Evolutionary conservation across 306 rosid genomes (phyloP), one percentile per base, ranked within the genome.

Genomic region (Sesbania bispinosa): DNA sequence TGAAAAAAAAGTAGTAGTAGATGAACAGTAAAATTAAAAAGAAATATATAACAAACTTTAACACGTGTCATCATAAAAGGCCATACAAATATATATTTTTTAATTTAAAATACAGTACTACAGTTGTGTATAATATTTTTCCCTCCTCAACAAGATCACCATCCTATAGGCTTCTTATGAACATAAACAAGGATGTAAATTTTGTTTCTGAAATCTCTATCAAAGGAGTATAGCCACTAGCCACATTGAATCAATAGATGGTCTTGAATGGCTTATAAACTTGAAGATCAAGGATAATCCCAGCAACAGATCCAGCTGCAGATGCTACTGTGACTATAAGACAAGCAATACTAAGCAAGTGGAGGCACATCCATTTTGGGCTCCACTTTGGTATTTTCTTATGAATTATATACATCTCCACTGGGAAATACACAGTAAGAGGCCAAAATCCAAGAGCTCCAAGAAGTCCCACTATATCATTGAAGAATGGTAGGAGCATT

Each of bases 391-490:
- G 87, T 27, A 88, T 84, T 75, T 35, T 79, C 86, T 79, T 88
- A 29, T 90, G 96, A 33, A 0, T 32, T 29, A 90, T 90, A 54
- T 84, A 90, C 97, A 90, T 88, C 52, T 90, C 90, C 69, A 90
- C 97, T 0, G 97, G 97, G 77, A 88, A 88, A 79, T 81, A 90
- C 26, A 90, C 95, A 0, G 92, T 88, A 0, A 86, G 79, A 1
- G 97, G 97, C 97, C 97, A 90, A 71, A 90, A 90, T 7, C 90
- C 97, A 14, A 90, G 47, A 4, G 97, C 95, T 5, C 97, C 97
- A 26, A 90, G 88, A 53, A 90, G 88, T 16, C 89, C 97, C 2
- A 62, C 92, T 0, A 90, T 66, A 58, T 85, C 92, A 26, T 88
- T 90, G 71, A 90, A 90, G 76, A 90, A 90, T 1, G 97, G 97